phyloP scores from a whole-genome alignment of 176 grass and related monocot genomes.

The Thinopyrum elongatum region DNA sequence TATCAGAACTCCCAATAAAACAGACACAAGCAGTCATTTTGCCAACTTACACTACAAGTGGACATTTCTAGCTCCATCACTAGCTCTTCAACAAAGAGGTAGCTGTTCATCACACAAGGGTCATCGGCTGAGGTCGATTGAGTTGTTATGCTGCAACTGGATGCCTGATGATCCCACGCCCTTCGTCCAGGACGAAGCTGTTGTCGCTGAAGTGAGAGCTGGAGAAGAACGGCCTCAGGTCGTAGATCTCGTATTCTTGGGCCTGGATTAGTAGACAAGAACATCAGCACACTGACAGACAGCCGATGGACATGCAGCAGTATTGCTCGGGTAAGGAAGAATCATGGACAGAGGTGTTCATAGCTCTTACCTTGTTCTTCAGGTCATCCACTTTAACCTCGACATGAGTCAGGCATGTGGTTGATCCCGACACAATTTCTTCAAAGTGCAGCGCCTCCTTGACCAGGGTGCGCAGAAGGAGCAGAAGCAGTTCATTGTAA shows the following conservation, averaged over 20 bases:
- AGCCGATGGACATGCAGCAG: background rate
- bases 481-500: constrained; percentile 89
- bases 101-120: background rate
- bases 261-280: constrained; percentile 43
- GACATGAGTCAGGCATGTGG: constrained; percentile 36
- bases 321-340: background rate
- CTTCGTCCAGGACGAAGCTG: constrained; percentile 81
- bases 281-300: background rate
- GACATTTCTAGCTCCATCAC: background rate
- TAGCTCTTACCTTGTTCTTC: constrained; percentile 61
- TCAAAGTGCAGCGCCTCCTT: constrained; percentile 87
- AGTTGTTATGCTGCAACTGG: constrained; percentile 34
- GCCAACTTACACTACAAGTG: background rate
- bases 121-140: background rate
- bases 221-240: constrained; percentile 87
- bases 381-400: constrained; percentile 93
- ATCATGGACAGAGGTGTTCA: background rate
- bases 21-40: background rate
- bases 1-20: background rate
- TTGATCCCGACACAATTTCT: constrained; percentile 69
- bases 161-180: constrained; percentile 72
- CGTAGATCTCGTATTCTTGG: constrained; percentile 90
- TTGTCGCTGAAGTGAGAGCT: constrained; percentile 73
- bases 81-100: background rate
- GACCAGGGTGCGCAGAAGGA: constrained; percentile 79